Evolutionary conservation across 768 basidiomycete species (phyloP).

Genomic region (Suillus plorans): DNA sequence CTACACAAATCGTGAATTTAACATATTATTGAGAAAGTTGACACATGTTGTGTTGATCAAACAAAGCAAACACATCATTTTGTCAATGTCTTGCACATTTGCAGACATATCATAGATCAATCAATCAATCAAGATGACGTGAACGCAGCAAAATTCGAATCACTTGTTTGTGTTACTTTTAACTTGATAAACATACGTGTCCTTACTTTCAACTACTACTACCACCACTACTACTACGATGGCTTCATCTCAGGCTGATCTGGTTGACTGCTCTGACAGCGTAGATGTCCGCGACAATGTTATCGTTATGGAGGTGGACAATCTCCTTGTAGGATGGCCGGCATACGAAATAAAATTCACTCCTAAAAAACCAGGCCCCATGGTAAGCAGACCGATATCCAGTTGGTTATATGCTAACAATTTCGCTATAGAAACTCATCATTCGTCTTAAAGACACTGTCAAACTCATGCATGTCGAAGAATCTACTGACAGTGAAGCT

Average conservation of each 20-base stretch:
- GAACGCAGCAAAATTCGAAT: too few relatives aligned
- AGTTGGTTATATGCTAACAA: background rate
- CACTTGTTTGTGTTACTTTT: background rate
- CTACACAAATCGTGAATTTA: too few relatives aligned
- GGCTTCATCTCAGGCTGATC: background rate
- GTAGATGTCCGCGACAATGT: background rate
- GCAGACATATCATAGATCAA: too few relatives aligned
- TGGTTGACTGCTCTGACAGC: background rate
- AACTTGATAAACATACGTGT: background rate
- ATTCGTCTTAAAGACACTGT: background rate
- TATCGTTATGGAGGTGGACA: background rate
- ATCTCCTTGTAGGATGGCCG: slow-evolving; percentile 4
- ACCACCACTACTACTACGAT: background rate
- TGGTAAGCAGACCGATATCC: background rate
- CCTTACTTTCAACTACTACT: background rate
- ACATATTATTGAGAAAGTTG: too few relatives aligned
- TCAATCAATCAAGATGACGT: too few relatives aligned
- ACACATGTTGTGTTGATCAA: too few relatives aligned
- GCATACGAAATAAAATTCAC: slow-evolving; percentile 2
- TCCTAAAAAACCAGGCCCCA: slow-evolving; percentile 1
- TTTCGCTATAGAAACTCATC: background rate
- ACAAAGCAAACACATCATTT: too few relatives aligned
- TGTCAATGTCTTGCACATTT: too few relatives aligned
- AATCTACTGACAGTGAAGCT: background rate
- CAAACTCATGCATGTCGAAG: background rate